phyloP scores from a whole-genome alignment of 305 asterid species.

The Fraxinus albicans region DNA sequence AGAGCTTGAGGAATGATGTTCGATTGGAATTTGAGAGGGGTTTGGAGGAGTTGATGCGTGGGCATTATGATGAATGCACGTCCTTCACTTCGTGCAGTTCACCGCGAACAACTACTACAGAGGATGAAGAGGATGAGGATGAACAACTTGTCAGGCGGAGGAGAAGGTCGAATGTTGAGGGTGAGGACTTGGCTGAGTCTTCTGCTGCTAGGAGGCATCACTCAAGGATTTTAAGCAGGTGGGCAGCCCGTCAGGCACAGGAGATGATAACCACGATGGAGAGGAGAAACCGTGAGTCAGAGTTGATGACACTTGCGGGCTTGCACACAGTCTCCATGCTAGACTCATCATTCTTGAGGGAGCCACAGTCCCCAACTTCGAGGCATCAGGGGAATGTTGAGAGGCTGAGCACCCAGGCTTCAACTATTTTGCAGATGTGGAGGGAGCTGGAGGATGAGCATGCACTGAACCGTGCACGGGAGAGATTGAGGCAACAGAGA shows the following conservation, averaged over 20 bases:
- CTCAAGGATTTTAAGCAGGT: conserved; percentile 75
- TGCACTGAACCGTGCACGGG: conserved; percentile 56
- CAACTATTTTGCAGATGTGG: conserved; percentile 93
- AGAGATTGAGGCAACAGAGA: conserved; percentile 68
- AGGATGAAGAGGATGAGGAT: conserved; percentile 78
- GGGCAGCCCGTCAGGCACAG: conserved; percentile 91
- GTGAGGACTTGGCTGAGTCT: conserved; percentile 58
- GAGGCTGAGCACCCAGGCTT: conserved; percentile 72
- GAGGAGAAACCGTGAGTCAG: conserved; percentile 87
- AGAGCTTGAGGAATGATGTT: conserved; percentile 30
- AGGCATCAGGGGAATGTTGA: conserved; percentile 76
- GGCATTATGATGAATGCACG: conserved; percentile 86
- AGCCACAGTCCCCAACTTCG: conserved; percentile 76
- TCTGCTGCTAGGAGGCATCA: conserved; percentile 87
- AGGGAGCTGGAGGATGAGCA: conserved; percentile 91
- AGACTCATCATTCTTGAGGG: conserved; percentile 86
- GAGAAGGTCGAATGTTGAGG: conserved; percentile 86
- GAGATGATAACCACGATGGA: conserved; percentile 90
- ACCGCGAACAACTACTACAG: conserved; percentile 57
- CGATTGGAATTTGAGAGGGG: conserved; percentile 73
- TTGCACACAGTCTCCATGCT: conserved; percentile 86
- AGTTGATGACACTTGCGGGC: conserved; percentile 85
- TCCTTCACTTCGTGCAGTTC: conserved; percentile 87
- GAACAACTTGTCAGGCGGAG: conserved; percentile 78
- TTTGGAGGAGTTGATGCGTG: conserved; percentile 78